These are phyloP conservation scores for Mycena kentingensis DNA, from an alignment of 768 basidiomycete species.

Conservation along the genomic window DNA sequence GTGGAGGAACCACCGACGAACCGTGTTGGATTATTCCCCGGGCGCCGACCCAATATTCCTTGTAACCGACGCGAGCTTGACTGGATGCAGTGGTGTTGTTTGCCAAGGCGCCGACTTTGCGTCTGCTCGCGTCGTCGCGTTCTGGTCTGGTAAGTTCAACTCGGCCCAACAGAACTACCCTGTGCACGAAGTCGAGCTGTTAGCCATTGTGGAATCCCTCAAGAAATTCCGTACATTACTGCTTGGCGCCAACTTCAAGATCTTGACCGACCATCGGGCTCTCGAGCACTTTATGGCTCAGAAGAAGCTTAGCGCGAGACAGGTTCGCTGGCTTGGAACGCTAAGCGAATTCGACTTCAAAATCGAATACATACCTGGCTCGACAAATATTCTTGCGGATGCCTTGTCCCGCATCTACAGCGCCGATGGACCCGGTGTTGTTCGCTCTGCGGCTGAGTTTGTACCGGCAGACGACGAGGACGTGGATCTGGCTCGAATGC, in stretches of 20 bases:
- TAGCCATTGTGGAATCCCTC: no score
- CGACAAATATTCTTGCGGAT: slow-evolving; percentile 35
- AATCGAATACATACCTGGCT: no score
- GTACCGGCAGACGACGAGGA: background rate
- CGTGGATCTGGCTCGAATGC: no score
- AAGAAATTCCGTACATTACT: slow-evolving; percentile 30
- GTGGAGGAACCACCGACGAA: slow-evolving; percentile 25
- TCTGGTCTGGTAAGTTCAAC: slow-evolving; percentile 40
- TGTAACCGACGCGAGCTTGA: slow-evolving; percentile 34
- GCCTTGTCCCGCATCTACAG: slow-evolving; percentile 28
- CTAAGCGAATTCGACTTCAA: no score
- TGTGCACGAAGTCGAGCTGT: slow-evolving; percentile 38
- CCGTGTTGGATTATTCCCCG: slow-evolving; percentile 22
- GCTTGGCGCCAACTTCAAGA: slow-evolving; percentile 31
- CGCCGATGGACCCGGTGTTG: no score
- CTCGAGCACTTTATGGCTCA: no score
- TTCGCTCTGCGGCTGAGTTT: no score
- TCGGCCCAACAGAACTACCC: slow-evolving; percentile 40
- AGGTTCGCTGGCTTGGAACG: no score
- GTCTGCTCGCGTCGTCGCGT: slow-evolving; percentile 30
- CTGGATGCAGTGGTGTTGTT: slow-evolving; percentile 32
- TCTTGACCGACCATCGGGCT: slow-evolving; percentile 34
- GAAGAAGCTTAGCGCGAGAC: no score
- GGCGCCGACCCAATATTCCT: slow-evolving; percentile 29
- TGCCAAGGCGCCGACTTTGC: slow-evolving; percentile 30